These are phyloP conservation scores for Domatiomyces catenatus DNA, from an alignment of 2,329 filamentous ascomycete species.

Conservation along the genomic window DNA sequence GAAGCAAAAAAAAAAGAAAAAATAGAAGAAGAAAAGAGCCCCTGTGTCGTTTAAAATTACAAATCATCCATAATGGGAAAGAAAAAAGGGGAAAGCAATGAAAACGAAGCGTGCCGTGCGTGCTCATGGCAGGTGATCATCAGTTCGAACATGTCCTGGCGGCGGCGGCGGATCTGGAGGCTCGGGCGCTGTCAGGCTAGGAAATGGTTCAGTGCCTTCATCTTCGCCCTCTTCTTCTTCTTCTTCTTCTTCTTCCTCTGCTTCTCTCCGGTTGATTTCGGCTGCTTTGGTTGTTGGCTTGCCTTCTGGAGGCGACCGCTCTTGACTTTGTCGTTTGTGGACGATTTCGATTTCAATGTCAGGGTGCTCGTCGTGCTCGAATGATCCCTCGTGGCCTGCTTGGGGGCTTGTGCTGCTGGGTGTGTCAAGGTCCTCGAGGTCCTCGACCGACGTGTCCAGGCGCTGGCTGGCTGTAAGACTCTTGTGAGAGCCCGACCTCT, in stretches of 20 bases:
- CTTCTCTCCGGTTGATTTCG: neutral
- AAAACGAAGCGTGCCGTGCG: no score
- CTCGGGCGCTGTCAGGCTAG: neutral
- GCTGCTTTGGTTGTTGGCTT: neutral
- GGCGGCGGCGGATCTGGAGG: neutral
- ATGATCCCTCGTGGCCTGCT: neutral
- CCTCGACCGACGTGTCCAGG: neutral
- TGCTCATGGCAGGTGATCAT: neutral
- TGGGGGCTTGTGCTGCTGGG: neutral
- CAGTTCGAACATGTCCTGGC: neutral
- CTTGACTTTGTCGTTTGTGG: neutral
- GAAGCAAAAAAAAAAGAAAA: no score
- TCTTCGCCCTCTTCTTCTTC: neutral
- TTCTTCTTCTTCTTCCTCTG: neutral
- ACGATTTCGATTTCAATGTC: neutral
- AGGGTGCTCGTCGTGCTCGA: neutral
- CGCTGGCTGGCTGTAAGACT: neutral
- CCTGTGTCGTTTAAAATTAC: no score
- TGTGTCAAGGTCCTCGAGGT: neutral
- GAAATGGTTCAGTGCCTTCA: neutral
- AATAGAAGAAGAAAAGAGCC: no score
- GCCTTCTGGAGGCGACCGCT: neutral
- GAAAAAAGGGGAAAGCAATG: no score
- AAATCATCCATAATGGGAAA: no score
- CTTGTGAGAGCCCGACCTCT: neutral